Conservation (phyloP, 441 rosid genomes). For the Populus tomentosa region DNA sequence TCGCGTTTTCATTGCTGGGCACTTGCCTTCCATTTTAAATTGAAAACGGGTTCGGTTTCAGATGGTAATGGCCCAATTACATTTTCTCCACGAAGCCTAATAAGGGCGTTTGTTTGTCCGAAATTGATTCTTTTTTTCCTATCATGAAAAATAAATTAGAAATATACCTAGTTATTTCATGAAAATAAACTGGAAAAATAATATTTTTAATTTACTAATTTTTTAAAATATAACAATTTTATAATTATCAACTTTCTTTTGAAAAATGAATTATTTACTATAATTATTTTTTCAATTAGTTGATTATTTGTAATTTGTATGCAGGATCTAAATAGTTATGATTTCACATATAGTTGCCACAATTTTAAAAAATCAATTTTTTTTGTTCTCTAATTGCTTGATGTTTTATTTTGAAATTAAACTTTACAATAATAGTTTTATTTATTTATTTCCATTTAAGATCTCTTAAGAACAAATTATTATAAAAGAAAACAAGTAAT, state of each 20-base stretch:
- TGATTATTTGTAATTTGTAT: too few species aligned
- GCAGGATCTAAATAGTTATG: too few species aligned
- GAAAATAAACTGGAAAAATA: too few species aligned
- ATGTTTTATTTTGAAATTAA: neutral
- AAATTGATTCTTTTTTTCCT: neutral
- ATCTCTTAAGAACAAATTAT: neutral
- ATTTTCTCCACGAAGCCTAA: neutral
- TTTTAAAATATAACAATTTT: too few species aligned
- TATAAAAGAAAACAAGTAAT: too few species aligned
- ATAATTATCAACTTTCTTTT: too few species aligned
- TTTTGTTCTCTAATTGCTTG: neutral
- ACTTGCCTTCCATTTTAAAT: neutral
- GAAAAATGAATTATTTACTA: neutral
- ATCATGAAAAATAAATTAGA: neutral
- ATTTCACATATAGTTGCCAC: neutral
- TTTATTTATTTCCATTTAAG: too few species aligned
- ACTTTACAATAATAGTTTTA: too few species aligned
- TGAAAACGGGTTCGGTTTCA: neutral
- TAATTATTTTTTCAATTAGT: too few species aligned
- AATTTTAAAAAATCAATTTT: too few species aligned
- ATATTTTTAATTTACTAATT: too few species aligned
- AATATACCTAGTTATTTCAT: too few species aligned
- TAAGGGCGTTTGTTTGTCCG: neutral
- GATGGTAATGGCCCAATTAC: neutral
- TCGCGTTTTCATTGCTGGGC: neutral